These are phyloP conservation scores for Ustilago curta DNA, from an alignment of 1,284 basidiomycete species.

Conservation along the genomic window DNA sequence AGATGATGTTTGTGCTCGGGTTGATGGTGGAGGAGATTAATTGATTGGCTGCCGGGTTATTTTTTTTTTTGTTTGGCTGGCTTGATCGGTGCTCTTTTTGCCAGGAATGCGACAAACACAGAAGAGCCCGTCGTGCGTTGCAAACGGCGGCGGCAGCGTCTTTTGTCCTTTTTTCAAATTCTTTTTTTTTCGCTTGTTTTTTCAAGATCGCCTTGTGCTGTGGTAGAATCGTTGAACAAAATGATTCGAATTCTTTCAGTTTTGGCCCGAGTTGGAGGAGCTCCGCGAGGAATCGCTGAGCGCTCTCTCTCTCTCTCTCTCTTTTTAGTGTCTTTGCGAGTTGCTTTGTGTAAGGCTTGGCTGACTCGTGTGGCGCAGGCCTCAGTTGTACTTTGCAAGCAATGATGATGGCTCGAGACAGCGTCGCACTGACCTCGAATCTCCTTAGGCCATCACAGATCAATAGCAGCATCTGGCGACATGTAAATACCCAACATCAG, in stretches of 20 bases:
- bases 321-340: too few species aligned
- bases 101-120: slow-evolving; percentile 1
- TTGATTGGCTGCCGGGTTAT: slow-evolving; percentile 16
- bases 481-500: too few species aligned
- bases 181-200: not conserved
- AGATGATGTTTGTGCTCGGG: slow-evolving; percentile 4
- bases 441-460: not conserved
- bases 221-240: not conserved
- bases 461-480: not conserved
- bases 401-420: not conserved
- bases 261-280: not conserved
- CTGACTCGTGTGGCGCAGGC: not conserved
- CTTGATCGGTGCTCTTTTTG: slow-evolving; percentile 4
- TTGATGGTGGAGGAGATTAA: slow-evolving; percentile 24
- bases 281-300: slow-evolving; percentile 1
- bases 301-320: too few species aligned
- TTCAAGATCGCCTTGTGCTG: slow-evolving; percentile 10
- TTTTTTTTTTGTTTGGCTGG: slow-evolving; percentile 2
- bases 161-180: not conserved
- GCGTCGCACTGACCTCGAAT: slow-evolving; percentile 1
- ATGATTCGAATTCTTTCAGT: not conserved
- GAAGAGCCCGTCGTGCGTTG: not conserved
- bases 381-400: not conserved
- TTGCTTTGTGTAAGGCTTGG: too few species aligned
- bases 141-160: slow-evolving; percentile 4